Conservation (phyloP, 805 yeast genomes). For the Ogataea kodamae region DNA sequence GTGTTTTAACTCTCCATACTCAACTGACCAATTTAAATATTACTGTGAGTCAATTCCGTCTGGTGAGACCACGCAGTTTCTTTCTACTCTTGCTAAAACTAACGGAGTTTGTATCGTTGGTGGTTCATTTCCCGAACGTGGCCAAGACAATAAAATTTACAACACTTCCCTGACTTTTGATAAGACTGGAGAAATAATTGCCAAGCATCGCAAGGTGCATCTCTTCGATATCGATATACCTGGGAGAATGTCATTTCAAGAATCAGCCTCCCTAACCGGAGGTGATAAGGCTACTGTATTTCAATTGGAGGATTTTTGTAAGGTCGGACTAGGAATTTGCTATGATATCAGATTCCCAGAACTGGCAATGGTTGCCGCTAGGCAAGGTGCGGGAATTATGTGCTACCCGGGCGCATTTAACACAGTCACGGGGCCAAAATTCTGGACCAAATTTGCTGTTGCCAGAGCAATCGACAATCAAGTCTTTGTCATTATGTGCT, state of each 20-base stretch:
- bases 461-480: conserved; percentile 76
- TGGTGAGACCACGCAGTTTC: conserved; percentile 62
- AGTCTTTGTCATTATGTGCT: conserved; percentile 69
- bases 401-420: conserved; percentile 82
- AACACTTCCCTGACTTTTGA: conserved; percentile 74
- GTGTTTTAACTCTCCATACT: conserved; percentile 94
- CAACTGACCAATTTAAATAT: conserved; percentile 78
- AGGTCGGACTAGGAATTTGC: conserved; percentile 82
- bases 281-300: conserved; percentile 82
- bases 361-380: conserved; percentile 63
- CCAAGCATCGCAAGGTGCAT: conserved; percentile 88
- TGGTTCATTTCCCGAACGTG: conserved; percentile 87
- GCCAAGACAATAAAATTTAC: conserved; percentile 55
- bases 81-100: conserved; percentile 64
- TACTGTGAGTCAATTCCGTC: conserved; percentile 85
- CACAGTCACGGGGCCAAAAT: conserved; percentile 80
- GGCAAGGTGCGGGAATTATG: conserved; percentile 70
- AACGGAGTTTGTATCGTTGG: conserved; percentile 69
- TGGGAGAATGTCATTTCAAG: conserved; percentile 83
- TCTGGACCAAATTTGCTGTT: conserved; percentile 74
- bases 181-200: conserved; percentile 71
- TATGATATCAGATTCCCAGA: conserved; percentile 82
- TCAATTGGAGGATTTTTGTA: conserved; percentile 59
- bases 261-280: conserved; percentile 68
- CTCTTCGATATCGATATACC: conserved; percentile 92